Percentiles rank a stretch among this genome's conserved stretches.
These are phyloP conservation scores for Mycena capillaripes DNA, from an alignment of 768 basidiomycete species.

Conservation along the genomic window DNA sequence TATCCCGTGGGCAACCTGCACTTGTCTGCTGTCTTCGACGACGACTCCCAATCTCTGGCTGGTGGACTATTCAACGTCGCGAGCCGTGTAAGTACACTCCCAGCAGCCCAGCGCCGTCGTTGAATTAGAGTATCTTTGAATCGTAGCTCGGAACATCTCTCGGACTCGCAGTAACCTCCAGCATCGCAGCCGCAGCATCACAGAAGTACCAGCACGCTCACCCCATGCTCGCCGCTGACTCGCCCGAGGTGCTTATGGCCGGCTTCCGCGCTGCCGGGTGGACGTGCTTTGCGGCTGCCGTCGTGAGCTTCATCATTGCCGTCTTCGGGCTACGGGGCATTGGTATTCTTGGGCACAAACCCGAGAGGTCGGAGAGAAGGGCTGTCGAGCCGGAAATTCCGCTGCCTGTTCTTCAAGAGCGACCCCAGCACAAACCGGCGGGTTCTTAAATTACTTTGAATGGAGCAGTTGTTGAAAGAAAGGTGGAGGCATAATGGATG, in stretches of 20 bases:
- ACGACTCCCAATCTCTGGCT: conserved; percentile 47
- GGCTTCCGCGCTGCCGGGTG: conserved; percentile 5
- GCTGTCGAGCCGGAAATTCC: conserved; percentile 7
- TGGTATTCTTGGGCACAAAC: conserved; percentile 38
- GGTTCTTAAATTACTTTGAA: not conserved
- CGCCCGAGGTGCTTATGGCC: not conserved
- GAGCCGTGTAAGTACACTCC: conserved; percentile 40
- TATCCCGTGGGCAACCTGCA: conserved; percentile 48
- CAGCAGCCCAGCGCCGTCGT: no score
- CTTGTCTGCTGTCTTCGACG: conserved; percentile 42
- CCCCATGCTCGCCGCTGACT: not conserved
- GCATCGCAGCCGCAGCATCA: not conserved
- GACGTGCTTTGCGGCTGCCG: not conserved
- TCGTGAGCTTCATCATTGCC: conserved; percentile 12
- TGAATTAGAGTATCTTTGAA: no score
- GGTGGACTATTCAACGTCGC: conserved; percentile 51
- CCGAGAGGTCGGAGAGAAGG: not conserved
- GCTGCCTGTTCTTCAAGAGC: not conserved
- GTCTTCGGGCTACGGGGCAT: conserved; percentile 35
- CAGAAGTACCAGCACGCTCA: not conserved
- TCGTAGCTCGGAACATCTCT: conserved; percentile 9
- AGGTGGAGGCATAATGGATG: no score
- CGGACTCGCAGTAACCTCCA: conserved; percentile 6
- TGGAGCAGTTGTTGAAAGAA: not conserved
- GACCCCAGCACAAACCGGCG: not conserved